Evolutionary conservation across 2,329 filamentous ascomycete species (phyloP).

Genomic region (Fusarium coffeatum): DNA sequence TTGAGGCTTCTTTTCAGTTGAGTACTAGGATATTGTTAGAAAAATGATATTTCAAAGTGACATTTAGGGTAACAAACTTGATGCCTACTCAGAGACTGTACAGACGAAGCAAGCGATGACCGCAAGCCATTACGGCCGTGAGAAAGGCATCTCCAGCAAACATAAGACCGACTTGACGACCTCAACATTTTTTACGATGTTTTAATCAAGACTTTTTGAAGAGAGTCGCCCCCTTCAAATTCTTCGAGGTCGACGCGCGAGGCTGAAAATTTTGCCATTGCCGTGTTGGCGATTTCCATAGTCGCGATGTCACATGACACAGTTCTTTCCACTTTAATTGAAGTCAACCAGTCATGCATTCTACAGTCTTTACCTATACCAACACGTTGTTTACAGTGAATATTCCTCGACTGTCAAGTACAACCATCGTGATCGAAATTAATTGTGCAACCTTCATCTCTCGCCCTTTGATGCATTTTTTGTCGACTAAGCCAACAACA

Average conservation of each 20-base stretch:
- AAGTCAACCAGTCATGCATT: conserved; percentile 13
- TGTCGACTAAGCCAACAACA: not conserved
- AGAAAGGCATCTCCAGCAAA: conserved; percentile 51
- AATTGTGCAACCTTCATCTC: not conserved
- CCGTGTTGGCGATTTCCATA: conserved; percentile 29
- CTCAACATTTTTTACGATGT: conserved; percentile 47
- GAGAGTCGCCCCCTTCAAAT: not conserved
- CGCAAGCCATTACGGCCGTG: conserved; percentile 27
- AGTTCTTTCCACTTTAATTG: conserved; percentile 24
- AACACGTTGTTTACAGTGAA: not conserved
- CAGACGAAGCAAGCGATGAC: not conserved
- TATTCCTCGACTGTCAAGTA: not conserved
- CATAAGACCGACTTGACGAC: conserved; percentile 46
- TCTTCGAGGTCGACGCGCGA: conserved; percentile 7
- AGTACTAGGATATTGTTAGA: conserved; percentile 32
- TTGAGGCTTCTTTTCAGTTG: conserved; percentile 7
- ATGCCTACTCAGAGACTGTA: conserved; percentile 12
- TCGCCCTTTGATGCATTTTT: not conserved
- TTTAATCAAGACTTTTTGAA: conserved; percentile 7
- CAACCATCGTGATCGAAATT: not conserved
- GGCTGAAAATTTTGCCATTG: conserved; percentile 44
- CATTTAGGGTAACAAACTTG: conserved; percentile 25
- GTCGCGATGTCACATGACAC: conserved; percentile 45
- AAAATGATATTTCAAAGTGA: not conserved
- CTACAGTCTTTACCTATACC: not conserved